A percentile compares a stretch with the other conserved stretches of the same genome.
These are phyloP conservation scores for Inosperma sp. DNA, from an alignment of 768 basidiomycete genomes.

Conservation along the genomic window DNA sequence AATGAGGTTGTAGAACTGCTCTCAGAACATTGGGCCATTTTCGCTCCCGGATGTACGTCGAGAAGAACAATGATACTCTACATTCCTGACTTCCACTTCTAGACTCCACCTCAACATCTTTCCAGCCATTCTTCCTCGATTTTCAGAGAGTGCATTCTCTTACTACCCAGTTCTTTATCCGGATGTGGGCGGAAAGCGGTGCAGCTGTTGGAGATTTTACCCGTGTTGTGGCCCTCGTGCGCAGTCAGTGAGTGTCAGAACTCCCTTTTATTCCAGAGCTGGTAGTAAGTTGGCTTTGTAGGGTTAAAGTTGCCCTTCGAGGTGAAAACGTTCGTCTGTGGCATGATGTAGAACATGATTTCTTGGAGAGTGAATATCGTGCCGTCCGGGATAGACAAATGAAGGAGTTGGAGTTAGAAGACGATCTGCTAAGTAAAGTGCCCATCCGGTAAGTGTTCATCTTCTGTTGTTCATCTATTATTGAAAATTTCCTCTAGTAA, in stretches of 20 bases:
- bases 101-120: slow-evolving; percentile 79
- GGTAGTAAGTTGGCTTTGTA: slow-evolving; percentile 23
- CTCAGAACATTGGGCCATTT: slow-evolving; percentile 81
- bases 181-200: slow-evolving; percentile 89
- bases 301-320: slow-evolving; percentile 72
- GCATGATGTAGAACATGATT: slow-evolving; percentile 81
- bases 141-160: slow-evolving; percentile 76
- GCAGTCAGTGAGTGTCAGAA: slow-evolving; percentile 67
- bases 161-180: slow-evolving; percentile 82
- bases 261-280: neutral
- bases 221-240: slow-evolving; percentile 70
- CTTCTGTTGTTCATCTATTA: slow-evolving; percentile 5
- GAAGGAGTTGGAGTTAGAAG: slow-evolving; percentile 84
- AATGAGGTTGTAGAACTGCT: slow-evolving; percentile 83
- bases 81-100: slow-evolving; percentile 10
- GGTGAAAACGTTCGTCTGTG: slow-evolving; percentile 71
- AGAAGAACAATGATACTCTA: slow-evolving; percentile 4
- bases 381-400: slow-evolving; percentile 85
- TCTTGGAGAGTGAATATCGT: slow-evolving; percentile 78
- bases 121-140: slow-evolving; percentile 85
- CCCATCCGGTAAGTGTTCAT: slow-evolving; percentile 60
- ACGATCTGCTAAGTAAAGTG: slow-evolving; percentile 80
- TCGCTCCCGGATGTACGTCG: slow-evolving; percentile 75
- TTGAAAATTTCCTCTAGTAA: slow-evolving; percentile 46
- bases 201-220: slow-evolving; percentile 72